Evolutionary conservation across 129 eudicot species (phyloP).

Genomic region (Calendula officinalis): DNA sequence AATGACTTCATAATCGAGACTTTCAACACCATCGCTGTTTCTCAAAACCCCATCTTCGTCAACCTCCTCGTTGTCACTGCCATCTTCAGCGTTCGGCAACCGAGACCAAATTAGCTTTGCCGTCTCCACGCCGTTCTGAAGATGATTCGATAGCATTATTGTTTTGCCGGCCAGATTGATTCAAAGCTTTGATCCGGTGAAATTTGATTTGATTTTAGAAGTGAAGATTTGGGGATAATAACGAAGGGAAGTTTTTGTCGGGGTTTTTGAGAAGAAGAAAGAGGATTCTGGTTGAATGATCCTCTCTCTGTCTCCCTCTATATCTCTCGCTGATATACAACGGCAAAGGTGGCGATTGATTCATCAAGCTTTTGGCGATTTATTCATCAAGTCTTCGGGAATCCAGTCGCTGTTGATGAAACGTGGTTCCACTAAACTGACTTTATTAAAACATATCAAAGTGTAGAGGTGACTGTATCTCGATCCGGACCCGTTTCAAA

Average conservation of each 20-base stretch:
- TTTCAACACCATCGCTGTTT: slow-evolving; percentile 54
- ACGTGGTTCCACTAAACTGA: slow-evolving; percentile 21
- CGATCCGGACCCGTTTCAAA: too few relatives aligned
- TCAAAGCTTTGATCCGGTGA: slow-evolving; percentile 1
- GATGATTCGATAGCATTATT: slow-evolving; percentile 66
- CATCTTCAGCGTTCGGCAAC: slow-evolving; percentile 67
- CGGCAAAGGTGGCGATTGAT: slow-evolving; percentile 14
- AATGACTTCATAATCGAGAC: slow-evolving; percentile 94
- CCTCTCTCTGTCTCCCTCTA: background rate
- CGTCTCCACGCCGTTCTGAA: slow-evolving; percentile 84
- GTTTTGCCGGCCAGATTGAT: slow-evolving; percentile 8
- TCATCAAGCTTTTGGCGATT: background rate
- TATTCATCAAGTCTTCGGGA: background rate
- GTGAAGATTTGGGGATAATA: slow-evolving; percentile 6
- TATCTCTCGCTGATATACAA: background rate
- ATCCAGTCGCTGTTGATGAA: slow-evolving; percentile 22
- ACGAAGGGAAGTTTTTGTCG: background rate
- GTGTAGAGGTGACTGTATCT: too few relatives aligned
- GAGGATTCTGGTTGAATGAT: slow-evolving; percentile 15
- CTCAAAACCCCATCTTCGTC: slow-evolving; percentile 38
- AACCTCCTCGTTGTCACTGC: slow-evolving; percentile 29
- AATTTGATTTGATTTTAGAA: background rate
- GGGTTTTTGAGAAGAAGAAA: slow-evolving; percentile 16
- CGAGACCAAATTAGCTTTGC: slow-evolving; percentile 85
- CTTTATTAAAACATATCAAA: background rate